Percentiles rank a stretch among this genome's conserved stretches.
phyloP scores from a whole-genome alignment of 2,329 filamentous ascomycete genomes.

The Nigrospora osmanthi region DNA sequence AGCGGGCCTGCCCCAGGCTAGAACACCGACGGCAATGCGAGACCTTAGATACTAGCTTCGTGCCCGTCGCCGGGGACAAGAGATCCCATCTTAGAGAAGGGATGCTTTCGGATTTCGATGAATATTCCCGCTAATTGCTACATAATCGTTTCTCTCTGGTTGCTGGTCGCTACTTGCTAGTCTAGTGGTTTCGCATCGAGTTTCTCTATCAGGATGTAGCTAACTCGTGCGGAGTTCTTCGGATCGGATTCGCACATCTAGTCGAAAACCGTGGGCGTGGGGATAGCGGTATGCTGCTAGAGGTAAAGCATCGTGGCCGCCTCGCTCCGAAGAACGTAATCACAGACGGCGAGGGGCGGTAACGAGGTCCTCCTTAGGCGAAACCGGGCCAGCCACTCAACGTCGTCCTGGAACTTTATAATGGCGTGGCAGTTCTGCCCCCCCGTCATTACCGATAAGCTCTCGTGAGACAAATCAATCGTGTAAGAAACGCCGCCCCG shows the following conservation, averaged over 20 bases:
- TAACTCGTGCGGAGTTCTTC: constrained; percentile 22
- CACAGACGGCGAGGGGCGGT: constrained; percentile 12
- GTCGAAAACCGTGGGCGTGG: constrained; percentile 24
- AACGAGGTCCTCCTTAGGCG: constrained; percentile 8
- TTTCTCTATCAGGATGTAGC: constrained; percentile 35
- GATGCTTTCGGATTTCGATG: constrained; percentile 22
- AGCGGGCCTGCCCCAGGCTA: constrained; percentile 2
- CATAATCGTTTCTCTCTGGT: constrained; percentile 21
- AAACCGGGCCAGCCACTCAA: constrained; percentile 17
- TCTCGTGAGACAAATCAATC: constrained; percentile 10
- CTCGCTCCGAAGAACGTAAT: constrained; percentile 18
- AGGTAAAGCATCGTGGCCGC: constrained; percentile 17
- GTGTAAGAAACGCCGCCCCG: constrained; percentile 8
- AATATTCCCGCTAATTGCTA: constrained; percentile 22
- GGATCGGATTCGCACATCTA: constrained; percentile 20
- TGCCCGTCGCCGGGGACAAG: background rate
- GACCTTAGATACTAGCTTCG: constrained; percentile 7
- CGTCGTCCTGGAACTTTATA: constrained; percentile 16
- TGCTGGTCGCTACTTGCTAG: constrained; percentile 19
- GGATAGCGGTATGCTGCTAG: constrained; percentile 15
- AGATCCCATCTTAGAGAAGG: constrained; percentile 18
- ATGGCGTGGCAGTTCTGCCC: constrained; percentile 18
- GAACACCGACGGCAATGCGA: constrained; percentile 11
- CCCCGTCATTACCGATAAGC: constrained; percentile 15
- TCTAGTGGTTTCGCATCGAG: constrained; percentile 23